Conservation (phyloP, 2,329 filamentous ascomycete species). For the Alternaria atra region DNA sequence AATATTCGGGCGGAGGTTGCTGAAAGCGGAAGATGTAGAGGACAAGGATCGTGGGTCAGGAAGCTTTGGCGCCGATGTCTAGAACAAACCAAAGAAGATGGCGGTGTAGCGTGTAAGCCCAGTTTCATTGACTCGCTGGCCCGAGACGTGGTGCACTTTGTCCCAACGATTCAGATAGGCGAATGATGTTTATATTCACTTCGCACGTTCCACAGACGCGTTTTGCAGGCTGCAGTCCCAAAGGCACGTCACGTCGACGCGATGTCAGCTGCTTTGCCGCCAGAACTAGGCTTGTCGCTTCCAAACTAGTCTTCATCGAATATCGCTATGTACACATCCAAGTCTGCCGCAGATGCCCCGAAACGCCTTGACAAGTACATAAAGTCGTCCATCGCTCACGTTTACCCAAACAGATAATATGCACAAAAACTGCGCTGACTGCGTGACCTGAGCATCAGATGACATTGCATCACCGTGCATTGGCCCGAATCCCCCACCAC, state of each 20-base stretch:
- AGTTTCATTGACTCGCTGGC: slow-evolving; percentile 3
- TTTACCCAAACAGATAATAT: slow-evolving; percentile 11
- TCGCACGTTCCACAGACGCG: slow-evolving; percentile 21
- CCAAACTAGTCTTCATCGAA: background rate
- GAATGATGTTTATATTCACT: background rate
- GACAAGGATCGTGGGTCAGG: slow-evolving; percentile 17
- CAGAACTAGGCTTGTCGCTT: slow-evolving; percentile 8
- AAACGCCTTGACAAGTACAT: background rate
- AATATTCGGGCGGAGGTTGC: slow-evolving; percentile 13
- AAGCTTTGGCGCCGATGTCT: slow-evolving; percentile 29
- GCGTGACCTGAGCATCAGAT: slow-evolving; percentile 43
- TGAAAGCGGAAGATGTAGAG: slow-evolving; percentile 19
- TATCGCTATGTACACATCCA: slow-evolving; percentile 1
- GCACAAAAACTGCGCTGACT: slow-evolving; percentile 32
- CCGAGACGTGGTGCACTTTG: slow-evolving; percentile 5
- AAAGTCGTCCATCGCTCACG: background rate
- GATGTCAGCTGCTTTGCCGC: slow-evolving; percentile 34
- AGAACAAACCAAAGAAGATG: slow-evolving; percentile 21
- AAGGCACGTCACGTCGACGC: slow-evolving; percentile 26
- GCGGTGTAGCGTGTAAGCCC: slow-evolving; percentile 28
- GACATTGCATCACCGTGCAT: slow-evolving; percentile 37
- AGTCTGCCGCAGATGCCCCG: background rate
- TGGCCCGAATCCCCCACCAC: slow-evolving; percentile 16
- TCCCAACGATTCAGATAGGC: background rate
- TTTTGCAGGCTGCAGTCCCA: slow-evolving; percentile 24